phyloP scores from a whole-genome alignment of 2,329 filamentous ascomycete species.

The Aurifilum marmelostoma region DNA sequence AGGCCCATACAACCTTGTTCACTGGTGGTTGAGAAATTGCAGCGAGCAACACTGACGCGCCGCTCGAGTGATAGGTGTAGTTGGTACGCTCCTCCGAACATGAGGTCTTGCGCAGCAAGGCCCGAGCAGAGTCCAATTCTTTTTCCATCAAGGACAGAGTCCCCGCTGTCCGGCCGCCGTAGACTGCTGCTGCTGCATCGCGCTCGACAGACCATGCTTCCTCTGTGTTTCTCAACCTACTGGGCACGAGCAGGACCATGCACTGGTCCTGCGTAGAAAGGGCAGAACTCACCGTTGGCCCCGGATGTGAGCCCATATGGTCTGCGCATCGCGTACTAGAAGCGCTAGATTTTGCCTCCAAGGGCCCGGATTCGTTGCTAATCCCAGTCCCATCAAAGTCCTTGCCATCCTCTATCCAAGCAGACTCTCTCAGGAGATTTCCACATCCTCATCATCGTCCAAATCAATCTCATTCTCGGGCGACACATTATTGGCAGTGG shows the following conservation, averaged over 20 bases:
- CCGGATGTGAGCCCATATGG: neutral
- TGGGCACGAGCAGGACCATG: neutral
- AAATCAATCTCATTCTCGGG: neutral
- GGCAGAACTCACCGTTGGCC: neutral
- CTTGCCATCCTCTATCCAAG: neutral
- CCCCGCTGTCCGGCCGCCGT: neutral
- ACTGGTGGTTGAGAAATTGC: neutral
- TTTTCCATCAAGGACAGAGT: neutral
- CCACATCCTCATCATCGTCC: neutral
- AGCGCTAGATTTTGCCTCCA: neutral
- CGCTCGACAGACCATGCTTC: neutral
- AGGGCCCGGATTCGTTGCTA: neutral
- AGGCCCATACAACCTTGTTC: neutral
- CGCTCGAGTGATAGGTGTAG: neutral
- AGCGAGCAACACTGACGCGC: neutral
- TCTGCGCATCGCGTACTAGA: neutral
- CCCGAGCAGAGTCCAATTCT: neutral
- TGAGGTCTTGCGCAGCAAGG: neutral
- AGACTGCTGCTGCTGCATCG: neutral
- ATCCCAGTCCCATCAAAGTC: neutral
- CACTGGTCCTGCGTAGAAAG: neutral
- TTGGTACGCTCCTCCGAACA: neutral
- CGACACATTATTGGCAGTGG: neutral
- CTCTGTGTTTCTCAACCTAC: neutral
- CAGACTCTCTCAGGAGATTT: constrained; percentile 9